Evolutionary conservation across 2,329 filamentous ascomycete species (phyloP).

Genomic region (Colletotrichum sp.): DNA sequence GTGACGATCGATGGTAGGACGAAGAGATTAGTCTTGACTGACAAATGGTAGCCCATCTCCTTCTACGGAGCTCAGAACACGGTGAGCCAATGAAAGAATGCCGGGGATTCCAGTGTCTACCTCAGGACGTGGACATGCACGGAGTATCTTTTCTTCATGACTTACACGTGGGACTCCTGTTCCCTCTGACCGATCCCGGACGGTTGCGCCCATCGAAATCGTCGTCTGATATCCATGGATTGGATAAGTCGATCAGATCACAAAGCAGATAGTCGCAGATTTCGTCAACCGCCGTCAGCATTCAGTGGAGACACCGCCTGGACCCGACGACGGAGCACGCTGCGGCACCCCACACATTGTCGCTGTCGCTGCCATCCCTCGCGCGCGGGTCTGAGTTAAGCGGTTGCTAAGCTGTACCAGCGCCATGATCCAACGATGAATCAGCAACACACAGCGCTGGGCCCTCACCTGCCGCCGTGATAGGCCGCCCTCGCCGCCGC

Average conservation of each 20-base stretch:
- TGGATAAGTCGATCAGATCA: not conserved
- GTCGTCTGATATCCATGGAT: not conserved
- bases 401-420: slow-evolving; percentile 8
- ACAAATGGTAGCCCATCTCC: not conserved
- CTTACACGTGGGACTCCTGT: not conserved
- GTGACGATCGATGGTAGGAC: not conserved
- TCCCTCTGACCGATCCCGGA: not conserved
- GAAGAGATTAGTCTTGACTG: not conserved
- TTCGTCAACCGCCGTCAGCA: not conserved
- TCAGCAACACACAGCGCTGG: slow-evolving; percentile 11
- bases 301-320: not conserved
- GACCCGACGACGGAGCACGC: not conserved
- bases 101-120: not conserved
- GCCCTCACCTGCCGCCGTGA: not conserved
- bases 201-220: not conserved
- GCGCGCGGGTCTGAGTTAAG: slow-evolving; percentile 14
- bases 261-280: not conserved
- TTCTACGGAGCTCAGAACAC: not conserved
- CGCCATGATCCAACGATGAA: slow-evolving; percentile 8
- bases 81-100: not conserved
- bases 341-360: not conserved
- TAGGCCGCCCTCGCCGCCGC: not conserved
- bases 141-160: not conserved
- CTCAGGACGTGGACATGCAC: not conserved
- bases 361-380: not conserved